Evolutionary conservation across 1,284 basidiomycete genomes (phyloP).

Genomic region (Ustilago curta): DNA sequence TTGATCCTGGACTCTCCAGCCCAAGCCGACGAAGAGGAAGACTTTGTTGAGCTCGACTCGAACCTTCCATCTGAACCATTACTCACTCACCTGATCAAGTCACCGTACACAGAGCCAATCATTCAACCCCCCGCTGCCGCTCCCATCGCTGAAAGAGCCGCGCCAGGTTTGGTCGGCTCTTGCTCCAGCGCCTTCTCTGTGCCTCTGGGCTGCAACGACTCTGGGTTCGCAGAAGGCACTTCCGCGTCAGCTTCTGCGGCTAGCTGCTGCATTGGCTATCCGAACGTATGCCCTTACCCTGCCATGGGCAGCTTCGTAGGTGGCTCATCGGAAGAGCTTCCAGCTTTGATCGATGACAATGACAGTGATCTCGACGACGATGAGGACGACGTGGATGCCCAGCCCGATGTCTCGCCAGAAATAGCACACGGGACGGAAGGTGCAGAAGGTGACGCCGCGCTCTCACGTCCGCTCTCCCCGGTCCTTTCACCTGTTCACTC

Average conservation of each 20-base stretch:
- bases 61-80: neutral
- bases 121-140: neutral
- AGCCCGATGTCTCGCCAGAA: neutral
- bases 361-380: constrained; percentile 50
- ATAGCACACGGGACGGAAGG: neutral
- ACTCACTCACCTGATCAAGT: neutral
- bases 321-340: constrained; percentile 45
- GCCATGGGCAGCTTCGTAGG: constrained; percentile 13
- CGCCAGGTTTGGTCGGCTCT: constrained; percentile 13
- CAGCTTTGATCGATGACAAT: constrained; percentile 44
- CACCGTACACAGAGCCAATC: neutral
- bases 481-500: constrained; percentile 31
- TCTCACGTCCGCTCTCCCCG: constrained; percentile 30
- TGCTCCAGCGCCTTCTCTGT: constrained; percentile 16
- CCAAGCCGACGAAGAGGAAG: constrained; percentile 13
- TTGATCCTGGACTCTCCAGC: neutral
- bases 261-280: constrained; percentile 43
- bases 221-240: constrained; percentile 35
- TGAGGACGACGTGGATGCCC: constrained; percentile 34
- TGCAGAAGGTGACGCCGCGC: constrained; percentile 4
- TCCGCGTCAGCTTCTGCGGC: constrained; percentile 28
- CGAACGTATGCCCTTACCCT: constrained; percentile 49
- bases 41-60: constrained; percentile 37
- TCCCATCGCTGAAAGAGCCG: neutral
- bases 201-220: constrained; percentile 13